phyloP scores from a whole-genome alignment of 2,329 filamentous ascomycete species.

The Macrophomina tecta region DNA sequence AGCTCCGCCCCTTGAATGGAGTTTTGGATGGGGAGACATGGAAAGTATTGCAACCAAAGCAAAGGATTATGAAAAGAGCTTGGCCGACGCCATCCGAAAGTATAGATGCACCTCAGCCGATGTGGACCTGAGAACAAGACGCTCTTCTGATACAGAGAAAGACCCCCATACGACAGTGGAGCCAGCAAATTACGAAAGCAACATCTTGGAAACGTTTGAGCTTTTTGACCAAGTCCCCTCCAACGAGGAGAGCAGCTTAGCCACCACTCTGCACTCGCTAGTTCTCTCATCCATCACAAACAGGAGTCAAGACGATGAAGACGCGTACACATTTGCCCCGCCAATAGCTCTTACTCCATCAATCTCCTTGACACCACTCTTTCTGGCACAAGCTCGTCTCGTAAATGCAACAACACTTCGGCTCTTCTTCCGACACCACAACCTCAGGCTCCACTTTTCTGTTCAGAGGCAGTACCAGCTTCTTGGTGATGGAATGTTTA shows the following conservation, averaged over 20 bases:
- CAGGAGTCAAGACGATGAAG: not conserved
- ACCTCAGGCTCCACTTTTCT: constrained; percentile 72
- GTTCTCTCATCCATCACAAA: constrained; percentile 22
- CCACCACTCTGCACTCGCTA: constrained; percentile 25
- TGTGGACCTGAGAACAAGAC: not conserved
- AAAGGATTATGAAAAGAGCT: constrained; percentile 55
- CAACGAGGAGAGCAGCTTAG: constrained; percentile 6
- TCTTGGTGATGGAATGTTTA: constrained; percentile 83
- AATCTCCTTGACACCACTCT: constrained; percentile 76
- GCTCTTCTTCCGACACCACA: constrained; percentile 76
- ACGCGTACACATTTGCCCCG: constrained; percentile 51
- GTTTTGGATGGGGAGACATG: constrained; percentile 74
- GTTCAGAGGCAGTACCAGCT: constrained; percentile 83
- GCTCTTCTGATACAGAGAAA: constrained; percentile 33
- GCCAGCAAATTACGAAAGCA: constrained; percentile 22
- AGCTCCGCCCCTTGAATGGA: constrained; percentile 69
- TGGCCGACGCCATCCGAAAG: constrained; percentile 40
- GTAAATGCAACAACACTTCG: constrained; percentile 79
- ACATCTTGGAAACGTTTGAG: constrained; percentile 15
- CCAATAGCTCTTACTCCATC: constrained; percentile 64
- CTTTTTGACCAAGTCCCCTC: constrained; percentile 20
- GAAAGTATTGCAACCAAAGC: constrained; percentile 67
- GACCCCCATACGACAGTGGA: constrained; percentile 9
- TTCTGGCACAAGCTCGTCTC: constrained; percentile 75
- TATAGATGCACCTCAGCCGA: constrained; percentile 30